Evolutionary conservation across 495 filamentous ascomycete genomes (phyloP).

Genomic region (Xylaria flabelliformis): DNA sequence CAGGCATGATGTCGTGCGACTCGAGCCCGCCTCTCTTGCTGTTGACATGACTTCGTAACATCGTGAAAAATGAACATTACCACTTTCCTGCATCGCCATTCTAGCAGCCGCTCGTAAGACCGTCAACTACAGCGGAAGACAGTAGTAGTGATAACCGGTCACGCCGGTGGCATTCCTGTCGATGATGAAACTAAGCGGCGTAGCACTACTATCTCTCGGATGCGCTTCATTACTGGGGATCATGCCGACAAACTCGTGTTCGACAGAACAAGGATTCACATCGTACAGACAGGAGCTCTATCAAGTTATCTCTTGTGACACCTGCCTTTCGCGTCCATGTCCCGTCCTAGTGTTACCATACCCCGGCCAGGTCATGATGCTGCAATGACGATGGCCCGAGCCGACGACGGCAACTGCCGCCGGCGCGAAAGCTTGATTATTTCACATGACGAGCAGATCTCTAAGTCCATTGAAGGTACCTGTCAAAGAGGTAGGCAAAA

Average conservation of each 20-base stretch:
- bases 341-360: conserved; percentile 1
- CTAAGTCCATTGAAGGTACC: conserved; percentile 1
- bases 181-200: no score
- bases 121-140: neutral
- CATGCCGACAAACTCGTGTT: conserved; percentile 1
- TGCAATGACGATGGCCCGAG: neutral
- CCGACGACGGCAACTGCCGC: neutral
- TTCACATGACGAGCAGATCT: neutral
- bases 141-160: neutral
- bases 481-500: neutral
- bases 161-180: neutral
- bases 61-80: neutral
- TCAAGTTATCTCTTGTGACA: conserved; percentile 1
- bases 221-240: no score
- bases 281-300: neutral
- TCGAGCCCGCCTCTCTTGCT: neutral
- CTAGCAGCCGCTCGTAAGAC: neutral
- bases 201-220: neutral
- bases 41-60: neutral
- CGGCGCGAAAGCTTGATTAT: neutral
- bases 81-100: neutral
- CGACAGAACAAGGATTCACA: neutral
- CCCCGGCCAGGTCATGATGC: neutral
- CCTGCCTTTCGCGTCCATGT: neutral
- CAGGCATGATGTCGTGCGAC: neutral